Evolutionary conservation across 1,139 yeast genomes (phyloP).

Genomic region (Geotrichum histeridarum): DNA sequence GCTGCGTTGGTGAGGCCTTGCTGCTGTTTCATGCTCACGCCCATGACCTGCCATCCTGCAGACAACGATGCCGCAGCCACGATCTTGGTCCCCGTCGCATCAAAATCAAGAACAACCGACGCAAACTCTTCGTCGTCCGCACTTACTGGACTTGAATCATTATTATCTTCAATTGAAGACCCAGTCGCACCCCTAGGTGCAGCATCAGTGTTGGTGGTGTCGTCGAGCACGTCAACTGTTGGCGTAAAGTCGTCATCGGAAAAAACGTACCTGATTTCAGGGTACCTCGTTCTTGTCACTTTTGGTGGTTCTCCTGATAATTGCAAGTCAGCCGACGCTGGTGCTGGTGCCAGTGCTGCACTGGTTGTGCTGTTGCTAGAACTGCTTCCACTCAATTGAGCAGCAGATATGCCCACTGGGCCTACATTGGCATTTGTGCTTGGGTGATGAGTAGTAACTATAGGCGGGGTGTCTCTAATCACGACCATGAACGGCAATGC

Average conservation of each 20-base stretch:
- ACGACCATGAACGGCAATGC: constrained; percentile 30
- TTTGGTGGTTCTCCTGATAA: too few relatives aligned
- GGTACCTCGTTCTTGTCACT: constrained; percentile 30
- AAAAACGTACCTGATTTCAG: constrained; percentile 39
- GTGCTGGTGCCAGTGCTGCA: not conserved
- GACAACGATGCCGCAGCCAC: constrained; percentile 34
- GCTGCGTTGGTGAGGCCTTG: not conserved
- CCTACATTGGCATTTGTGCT: not conserved
- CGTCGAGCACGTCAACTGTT: constrained; percentile 34
- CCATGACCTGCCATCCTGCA: constrained; percentile 39
- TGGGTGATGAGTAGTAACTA: not conserved
- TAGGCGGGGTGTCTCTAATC: constrained; percentile 22
- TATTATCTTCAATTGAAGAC: not conserved
- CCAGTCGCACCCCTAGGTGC: not conserved
- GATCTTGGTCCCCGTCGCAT: constrained; percentile 33
- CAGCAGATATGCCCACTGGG: too few relatives aligned
- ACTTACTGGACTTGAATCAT: too few relatives aligned
- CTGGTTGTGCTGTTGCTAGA: not conserved
- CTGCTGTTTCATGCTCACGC: constrained; percentile 17
- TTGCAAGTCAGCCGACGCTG: too few relatives aligned
- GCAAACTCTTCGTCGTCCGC: constrained; percentile 29
- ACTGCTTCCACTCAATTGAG: not conserved
- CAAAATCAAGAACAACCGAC: constrained; percentile 38
- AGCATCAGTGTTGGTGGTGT: not conserved
- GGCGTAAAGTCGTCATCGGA: constrained; percentile 39